phyloP scores from a whole-genome alignment of 148 eudicot genomes.

The Rhododendron ovatum region DNA sequence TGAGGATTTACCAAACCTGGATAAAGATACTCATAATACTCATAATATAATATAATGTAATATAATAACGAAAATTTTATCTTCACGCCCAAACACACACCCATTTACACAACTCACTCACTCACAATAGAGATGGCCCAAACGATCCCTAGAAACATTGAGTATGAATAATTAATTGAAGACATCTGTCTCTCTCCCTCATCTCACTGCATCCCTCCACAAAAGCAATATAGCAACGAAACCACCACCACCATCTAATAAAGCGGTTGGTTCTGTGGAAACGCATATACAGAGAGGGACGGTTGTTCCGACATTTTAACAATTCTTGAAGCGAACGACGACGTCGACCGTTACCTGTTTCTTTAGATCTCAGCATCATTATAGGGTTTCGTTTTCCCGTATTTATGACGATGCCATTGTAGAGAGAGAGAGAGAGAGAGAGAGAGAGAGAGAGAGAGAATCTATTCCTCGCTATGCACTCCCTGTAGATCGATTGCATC shows the following conservation, averaged over 20 bases:
- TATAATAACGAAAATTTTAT: too few relatives aligned
- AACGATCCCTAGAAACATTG: too few relatives aligned
- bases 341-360: conserved; percentile 12
- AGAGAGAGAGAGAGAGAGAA: not conserved
- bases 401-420: conserved; percentile 20
- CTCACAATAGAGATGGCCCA: too few relatives aligned
- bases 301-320: conserved; percentile 21
- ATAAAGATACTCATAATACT: too few relatives aligned
- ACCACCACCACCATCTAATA: not conserved
- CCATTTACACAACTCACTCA: too few relatives aligned
- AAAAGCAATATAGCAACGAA: conserved; percentile 19
- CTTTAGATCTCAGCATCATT: conserved; percentile 19
- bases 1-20: too few relatives aligned
- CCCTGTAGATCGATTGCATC: not conserved
- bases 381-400: conserved; percentile 16
- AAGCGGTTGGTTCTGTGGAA: conserved; percentile 11
- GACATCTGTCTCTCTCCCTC: not conserved
- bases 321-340: conserved; percentile 41
- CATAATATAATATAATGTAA: too few relatives aligned
- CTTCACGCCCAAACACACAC: too few relatives aligned
- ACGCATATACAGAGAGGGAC: conserved; percentile 18
- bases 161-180: not conserved
- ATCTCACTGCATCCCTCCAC: not conserved
- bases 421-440: not conserved
- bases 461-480: not conserved